Base-by-base conservation (phyloP, 768 basidiomycete genomes). In the Lanmaoa pseudosensibilis region DNA sequence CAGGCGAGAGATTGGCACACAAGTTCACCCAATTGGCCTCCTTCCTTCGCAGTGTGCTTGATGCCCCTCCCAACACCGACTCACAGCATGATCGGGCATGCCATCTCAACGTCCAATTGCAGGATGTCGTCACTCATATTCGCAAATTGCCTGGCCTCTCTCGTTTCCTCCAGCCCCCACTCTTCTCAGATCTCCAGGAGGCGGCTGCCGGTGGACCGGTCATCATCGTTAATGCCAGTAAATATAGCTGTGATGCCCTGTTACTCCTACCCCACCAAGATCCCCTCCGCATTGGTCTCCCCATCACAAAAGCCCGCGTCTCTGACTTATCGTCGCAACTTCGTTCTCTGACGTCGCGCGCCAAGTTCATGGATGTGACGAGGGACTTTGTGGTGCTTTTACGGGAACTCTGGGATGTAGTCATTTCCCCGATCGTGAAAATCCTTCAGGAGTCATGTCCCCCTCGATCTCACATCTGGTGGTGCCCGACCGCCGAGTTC, bases 241-340 rank as follows among this genome's bases (percentile, higher is more conserved):
- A 46, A 16, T 53, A 44, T 19, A 52, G 67, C 21, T 76, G 71
- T 16, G 72, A 77, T 53, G 75, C 73, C 0, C 44, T 77, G 25
- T 65, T 74, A 18, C 54, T 74, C 18, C n/a, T 53, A 11, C 15
- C 44, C 18, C 11, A 33, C 18, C 43, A 23, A 12, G 32, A 48
- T 10, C 57, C 63, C 43, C 9, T 54, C 41, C 33, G 23, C 4
- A 13, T 50, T 47, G 4, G 55, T 25, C 48, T 57, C 12, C 30
- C 16, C 32, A 27, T 56, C 25, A 52, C 36, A 5, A 45, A 40
- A 46, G 2, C 15, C 16, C 46, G 34, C 16, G 37, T 60, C 10
- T 57, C 52, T 11, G 18, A 34, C 3, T 37, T 51, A 27, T 52
- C 23, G 7, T 21, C 16, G 43, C 9, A 56, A 32, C 27, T 46